Conservation (phyloP, 140 eudicot species). For the Stevia rebaudiana region DNA sequence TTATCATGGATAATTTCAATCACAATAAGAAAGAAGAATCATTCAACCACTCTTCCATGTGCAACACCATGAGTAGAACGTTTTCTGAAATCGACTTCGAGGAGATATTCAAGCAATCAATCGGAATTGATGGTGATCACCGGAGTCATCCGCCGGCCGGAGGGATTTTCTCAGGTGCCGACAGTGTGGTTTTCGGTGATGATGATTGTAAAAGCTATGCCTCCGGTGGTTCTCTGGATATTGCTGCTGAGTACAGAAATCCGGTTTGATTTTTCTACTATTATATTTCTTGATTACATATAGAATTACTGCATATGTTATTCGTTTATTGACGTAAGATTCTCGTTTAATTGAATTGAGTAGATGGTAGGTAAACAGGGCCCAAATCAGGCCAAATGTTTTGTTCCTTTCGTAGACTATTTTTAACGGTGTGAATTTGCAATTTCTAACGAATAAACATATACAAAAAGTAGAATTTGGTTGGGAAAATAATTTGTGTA, state of each 20-base stretch:
- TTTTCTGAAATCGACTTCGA: conserved; percentile 22
- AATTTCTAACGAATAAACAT: no score
- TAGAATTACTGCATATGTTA: not conserved
- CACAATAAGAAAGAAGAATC: conserved; percentile 23
- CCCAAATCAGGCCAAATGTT: no score
- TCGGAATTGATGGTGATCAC: conserved; percentile 10
- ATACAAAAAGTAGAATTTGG: no score
- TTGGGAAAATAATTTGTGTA: no score
- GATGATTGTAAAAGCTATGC: conserved; percentile 16
- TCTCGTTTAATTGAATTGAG: not conserved
- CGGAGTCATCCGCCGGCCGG: conserved; percentile 10
- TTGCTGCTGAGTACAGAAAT: conserved; percentile 9
- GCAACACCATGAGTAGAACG: conserved; percentile 17
- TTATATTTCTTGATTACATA: not conserved
- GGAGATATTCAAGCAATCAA: conserved; percentile 18
- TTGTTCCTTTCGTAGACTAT: no score
- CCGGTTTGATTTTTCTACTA: conserved; percentile 16
- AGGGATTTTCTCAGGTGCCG: conserved; percentile 14
- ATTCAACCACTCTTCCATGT: conserved; percentile 16
- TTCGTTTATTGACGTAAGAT: not conserved
- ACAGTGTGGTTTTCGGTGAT: conserved; percentile 7
- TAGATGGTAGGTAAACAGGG: no score
- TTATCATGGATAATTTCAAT: conserved; percentile 17
- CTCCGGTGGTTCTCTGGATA: conserved; percentile 10
- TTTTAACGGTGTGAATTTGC: no score